Evolutionary conservation across 2,329 filamentous ascomycete species (phyloP).

Genomic region (Aspergillus uvarum): DNA sequence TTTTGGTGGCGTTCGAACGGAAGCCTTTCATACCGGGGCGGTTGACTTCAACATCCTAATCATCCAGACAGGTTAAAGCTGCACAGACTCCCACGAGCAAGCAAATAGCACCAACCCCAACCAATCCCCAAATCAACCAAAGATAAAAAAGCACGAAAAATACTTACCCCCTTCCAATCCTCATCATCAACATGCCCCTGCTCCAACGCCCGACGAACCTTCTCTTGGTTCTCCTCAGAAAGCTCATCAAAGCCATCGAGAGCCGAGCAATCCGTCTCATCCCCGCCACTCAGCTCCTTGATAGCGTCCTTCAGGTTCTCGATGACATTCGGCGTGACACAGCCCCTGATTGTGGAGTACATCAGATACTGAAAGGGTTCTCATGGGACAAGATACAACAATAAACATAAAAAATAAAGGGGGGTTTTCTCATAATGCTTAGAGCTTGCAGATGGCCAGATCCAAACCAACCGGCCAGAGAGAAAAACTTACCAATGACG

Average conservation of each 20-base stretch:
- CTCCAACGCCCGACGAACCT: conserved; percentile 68
- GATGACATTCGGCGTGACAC: conserved; percentile 75
- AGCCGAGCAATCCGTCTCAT: conserved; percentile 59
- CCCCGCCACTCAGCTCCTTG: conserved; percentile 40
- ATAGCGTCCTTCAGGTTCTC: conserved; percentile 58
- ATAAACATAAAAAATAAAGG: no score
- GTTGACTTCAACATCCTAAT: conserved; percentile 73
- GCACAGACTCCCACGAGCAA: background rate
- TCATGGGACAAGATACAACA: background rate
- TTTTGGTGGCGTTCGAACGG: conserved; percentile 45
- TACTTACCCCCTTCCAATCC: conserved; percentile 82
- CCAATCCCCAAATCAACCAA: background rate
- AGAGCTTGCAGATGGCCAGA: background rate
- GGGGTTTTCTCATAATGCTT: no score
- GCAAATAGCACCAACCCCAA: background rate
- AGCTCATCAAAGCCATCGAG: conserved; percentile 83
- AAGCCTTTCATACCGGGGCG: conserved; percentile 66
- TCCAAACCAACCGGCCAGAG: background rate
- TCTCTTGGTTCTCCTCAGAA: conserved; percentile 65
- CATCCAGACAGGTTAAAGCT: conserved; percentile 9
- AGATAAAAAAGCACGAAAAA: conserved; percentile 1
- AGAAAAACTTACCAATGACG: conserved; percentile 72
- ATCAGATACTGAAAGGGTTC: background rate
- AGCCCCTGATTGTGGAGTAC: conserved; percentile 61
- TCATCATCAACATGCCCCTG: conserved; percentile 79